Evolutionary conservation across 1,284 basidiomycete species (phyloP).

Genomic region (Mycena sp.): DNA sequence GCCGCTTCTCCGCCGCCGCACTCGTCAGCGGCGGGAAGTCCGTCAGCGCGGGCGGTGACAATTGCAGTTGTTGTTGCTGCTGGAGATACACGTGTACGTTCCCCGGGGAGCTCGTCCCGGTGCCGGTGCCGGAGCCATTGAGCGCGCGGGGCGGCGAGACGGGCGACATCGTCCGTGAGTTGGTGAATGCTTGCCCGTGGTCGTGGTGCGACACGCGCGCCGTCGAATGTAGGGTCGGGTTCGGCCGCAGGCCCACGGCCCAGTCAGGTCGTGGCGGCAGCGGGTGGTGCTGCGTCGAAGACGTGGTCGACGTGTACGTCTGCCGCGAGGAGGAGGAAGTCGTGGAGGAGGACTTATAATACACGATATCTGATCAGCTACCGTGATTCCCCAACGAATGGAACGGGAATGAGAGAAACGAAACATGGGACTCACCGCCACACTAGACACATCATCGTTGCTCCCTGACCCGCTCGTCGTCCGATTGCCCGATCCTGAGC

Average conservation of each 20-base stretch:
- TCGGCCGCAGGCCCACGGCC: slow-evolving; percentile 82
- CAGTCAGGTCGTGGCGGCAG: slow-evolving; percentile 84
- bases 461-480: slow-evolving; percentile 57
- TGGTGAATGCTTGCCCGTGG: no score
- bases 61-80: slow-evolving; percentile 38
- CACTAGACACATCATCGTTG: slow-evolving; percentile 78
- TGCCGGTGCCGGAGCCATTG: slow-evolving; percentile 44
- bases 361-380: background rate
- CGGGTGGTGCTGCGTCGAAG: slow-evolving; percentile 75
- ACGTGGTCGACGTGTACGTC: slow-evolving; percentile 75
- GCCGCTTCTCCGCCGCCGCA: slow-evolving; percentile 52
- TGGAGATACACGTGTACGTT: slow-evolving; percentile 1
- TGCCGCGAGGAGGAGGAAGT: slow-evolving; percentile 81
- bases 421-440: slow-evolving; percentile 63
- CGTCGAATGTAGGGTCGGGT: slow-evolving; percentile 64
- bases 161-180: slow-evolving; percentile 46
- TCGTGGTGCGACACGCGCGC: slow-evolving; percentile 33
- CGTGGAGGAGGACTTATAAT: slow-evolving; percentile 78
- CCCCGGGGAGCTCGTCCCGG: slow-evolving; percentile 17
- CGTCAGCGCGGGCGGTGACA: slow-evolving; percentile 45
- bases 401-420: no score
- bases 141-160: slow-evolving; percentile 45
- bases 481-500: slow-evolving; percentile 6
- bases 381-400: no score
- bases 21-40: slow-evolving; percentile 78